Base-by-base conservation (phyloP, 208 protist genomes). In the Acanthamoeba sp. region DNA sequence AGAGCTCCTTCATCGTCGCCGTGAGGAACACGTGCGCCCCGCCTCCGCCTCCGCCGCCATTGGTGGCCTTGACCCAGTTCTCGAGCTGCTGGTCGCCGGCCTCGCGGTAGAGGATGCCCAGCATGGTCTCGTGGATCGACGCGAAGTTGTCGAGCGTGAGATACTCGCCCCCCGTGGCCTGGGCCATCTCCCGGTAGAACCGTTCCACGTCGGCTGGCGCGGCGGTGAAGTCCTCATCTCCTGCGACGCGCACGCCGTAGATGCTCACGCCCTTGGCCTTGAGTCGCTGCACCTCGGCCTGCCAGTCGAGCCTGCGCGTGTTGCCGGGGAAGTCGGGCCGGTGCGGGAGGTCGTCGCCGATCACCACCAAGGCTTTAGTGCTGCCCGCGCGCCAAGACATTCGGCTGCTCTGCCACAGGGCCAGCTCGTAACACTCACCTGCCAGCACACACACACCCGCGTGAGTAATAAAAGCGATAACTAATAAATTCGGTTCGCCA, bases 331-430 rank as follows among this genome's bases (percentile, higher is more conserved):
- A 87, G 78, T 55, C 18, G 40, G 40, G 78, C 29, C 14, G 22
- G 78, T 87, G 78, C 40, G 78, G 78, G 22, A 87, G n/a, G 45
- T 87, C 78, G 45, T 87, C 78, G 12, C 78, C 78, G 48, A 87
- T 87, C 29, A 87, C 48, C 27, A 87, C 78, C 40, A 87, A 24
- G 2, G 78, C 78, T 57, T 57, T 87, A 7, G 45, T 50, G 48
- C 78, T 87, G 27, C 48, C 78, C 12, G 16, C n/a, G n/a, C 78
- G 78, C 78, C 78, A 87, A 3, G 45, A 62, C 78, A 87, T 14
- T n/a, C 57, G 78, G 27, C 48, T 18, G 45, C 45, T 87, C 29
- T 50, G 45, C n/a, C 29, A 59, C 78, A 87, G 24, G 29, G 78
- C 78, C 6, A 62, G 48, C 48, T 87, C 78, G 27, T 87, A 87